phyloP scores from a whole-genome alignment of 2,329 filamentous ascomycete genomes.

The Fusarium agapanthi region DNA sequence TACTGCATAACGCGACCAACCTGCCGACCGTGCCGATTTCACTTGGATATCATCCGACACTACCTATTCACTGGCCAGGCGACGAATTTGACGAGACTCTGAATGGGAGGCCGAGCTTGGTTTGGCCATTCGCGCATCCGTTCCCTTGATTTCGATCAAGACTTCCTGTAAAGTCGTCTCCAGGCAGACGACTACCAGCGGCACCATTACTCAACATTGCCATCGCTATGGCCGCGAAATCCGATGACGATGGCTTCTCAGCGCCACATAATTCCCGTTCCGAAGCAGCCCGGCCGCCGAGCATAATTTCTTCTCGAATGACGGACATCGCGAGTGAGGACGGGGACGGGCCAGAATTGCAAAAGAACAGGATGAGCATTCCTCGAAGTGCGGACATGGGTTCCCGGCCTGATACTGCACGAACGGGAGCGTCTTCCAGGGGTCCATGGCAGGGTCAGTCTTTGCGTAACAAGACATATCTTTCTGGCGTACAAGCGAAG shows the following conservation, averaged over 20 bases:
- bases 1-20: slow-evolving; percentile 40
- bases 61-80: slow-evolving; percentile 6
- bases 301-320: slow-evolving; percentile 77
- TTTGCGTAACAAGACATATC: slow-evolving; percentile 60
- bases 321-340: slow-evolving; percentile 71
- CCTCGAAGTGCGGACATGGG: slow-evolving; percentile 52
- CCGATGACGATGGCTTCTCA: slow-evolving; percentile 52
- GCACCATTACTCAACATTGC: slow-evolving; percentile 24
- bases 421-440: slow-evolving; percentile 55
- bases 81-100: neutral
- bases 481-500: slow-evolving; percentile 55
- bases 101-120: slow-evolving; percentile 7
- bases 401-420: slow-evolving; percentile 64
- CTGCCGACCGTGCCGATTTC: slow-evolving; percentile 39
- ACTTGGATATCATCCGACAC: slow-evolving; percentile 22
- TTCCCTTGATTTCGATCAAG: slow-evolving; percentile 4
- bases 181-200: slow-evolving; percentile 20
- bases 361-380: slow-evolving; percentile 40
- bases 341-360: slow-evolving; percentile 54
- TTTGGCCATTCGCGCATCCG: slow-evolving; percentile 6
- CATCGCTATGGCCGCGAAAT: slow-evolving; percentile 47
- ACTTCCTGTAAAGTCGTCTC: slow-evolving; percentile 23
- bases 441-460: slow-evolving; percentile 63
- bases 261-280: slow-evolving; percentile 52
- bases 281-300: slow-evolving; percentile 62